These are phyloP conservation scores for Fusarium sp. DNA, from an alignment of 2,329 filamentous ascomycete genomes.

Conservation along the genomic window DNA sequence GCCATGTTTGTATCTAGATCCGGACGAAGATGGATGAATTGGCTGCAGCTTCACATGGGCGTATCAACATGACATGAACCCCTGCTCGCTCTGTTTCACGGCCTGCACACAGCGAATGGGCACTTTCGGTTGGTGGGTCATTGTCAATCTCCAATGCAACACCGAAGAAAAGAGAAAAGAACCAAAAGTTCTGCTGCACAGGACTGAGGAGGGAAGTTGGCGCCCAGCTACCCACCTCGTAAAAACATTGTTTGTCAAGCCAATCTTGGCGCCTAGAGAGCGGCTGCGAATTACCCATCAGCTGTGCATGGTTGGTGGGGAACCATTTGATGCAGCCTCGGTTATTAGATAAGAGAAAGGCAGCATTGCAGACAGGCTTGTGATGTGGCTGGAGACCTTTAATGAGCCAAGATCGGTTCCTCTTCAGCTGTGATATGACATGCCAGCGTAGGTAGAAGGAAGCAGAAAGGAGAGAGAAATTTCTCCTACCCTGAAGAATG, in stretches of 20 bases:
- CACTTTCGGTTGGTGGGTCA: slow-evolving; percentile 2
- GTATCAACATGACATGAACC: background rate
- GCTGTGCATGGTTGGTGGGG: background rate
- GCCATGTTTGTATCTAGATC: slow-evolving; percentile 14
- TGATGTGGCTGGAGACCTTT: background rate
- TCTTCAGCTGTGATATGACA: background rate
- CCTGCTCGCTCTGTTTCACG: background rate
- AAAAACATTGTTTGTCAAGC: background rate
- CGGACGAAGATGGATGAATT: background rate
- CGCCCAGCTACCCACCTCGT: background rate
- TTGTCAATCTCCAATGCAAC: background rate
- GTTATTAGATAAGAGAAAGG: background rate
- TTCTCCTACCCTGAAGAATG: background rate
- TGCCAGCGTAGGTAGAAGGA: background rate
- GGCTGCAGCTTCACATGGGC: background rate
- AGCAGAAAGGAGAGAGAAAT: background rate
- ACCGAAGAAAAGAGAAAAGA: background rate
- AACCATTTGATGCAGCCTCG: background rate
- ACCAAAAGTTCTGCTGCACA: slow-evolving; percentile 13
- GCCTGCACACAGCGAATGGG: background rate
- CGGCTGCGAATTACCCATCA: background rate
- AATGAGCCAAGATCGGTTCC: background rate
- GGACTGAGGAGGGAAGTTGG: background rate
- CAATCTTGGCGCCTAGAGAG: background rate
- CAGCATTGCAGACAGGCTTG: background rate